These are phyloP conservation scores for Chaetomiaceae sp. DNA, from an alignment of 2,329 filamentous ascomycete species.

Conservation along the genomic window DNA sequence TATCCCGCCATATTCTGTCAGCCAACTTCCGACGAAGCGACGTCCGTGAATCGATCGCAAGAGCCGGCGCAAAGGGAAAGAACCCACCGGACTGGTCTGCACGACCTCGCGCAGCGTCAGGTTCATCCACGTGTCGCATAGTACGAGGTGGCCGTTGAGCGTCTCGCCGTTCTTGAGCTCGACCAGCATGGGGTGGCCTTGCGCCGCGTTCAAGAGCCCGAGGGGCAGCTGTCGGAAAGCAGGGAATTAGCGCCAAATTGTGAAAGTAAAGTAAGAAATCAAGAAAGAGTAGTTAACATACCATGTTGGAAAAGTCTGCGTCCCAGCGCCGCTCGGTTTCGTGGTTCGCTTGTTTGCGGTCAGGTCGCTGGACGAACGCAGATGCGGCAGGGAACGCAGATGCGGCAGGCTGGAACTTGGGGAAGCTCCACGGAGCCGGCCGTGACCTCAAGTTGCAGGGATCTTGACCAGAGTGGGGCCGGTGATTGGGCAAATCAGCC, in stretches of 20 bases:
- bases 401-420: not conserved
- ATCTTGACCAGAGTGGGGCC: not conserved
- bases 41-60: no score
- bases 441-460: slow-evolving; percentile 11
- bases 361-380: slow-evolving; percentile 2
- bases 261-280: not conserved
- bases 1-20: slow-evolving; percentile 29
- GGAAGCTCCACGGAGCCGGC: not conserved
- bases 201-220: slow-evolving; percentile 87
- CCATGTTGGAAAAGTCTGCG: slow-evolving; percentile 6
- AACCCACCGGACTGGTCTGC: slow-evolving; percentile 75
- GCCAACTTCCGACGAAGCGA: no score
- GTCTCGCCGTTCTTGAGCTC: slow-evolving; percentile 98
- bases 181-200: slow-evolving; percentile 96
- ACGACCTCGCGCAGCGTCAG: slow-evolving; percentile 95
- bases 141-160: slow-evolving; percentile 90
- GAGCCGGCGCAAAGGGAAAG: not conserved
- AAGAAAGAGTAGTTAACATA: not conserved
- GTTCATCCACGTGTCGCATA: slow-evolving; percentile 99
- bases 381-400: not conserved
- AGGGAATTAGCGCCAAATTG: no score
- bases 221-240: slow-evolving; percentile 53
- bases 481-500: not conserved
- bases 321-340: slow-evolving; percentile 1
- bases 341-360: not conserved